phyloP scores from a whole-genome alignment of 2,329 filamentous ascomycete species.

The Pyrenophora seminiperda region DNA sequence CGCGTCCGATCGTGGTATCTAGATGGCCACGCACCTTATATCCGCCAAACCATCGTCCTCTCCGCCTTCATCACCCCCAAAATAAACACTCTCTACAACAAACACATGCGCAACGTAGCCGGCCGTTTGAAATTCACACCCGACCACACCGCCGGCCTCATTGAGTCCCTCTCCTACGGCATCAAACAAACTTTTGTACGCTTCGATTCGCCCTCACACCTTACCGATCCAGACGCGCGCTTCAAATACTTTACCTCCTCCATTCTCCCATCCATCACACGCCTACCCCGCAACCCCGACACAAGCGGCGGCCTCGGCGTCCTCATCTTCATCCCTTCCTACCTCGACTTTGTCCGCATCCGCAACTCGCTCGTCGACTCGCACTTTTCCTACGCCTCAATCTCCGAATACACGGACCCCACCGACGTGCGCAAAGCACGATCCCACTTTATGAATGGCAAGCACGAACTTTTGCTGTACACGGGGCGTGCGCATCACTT shows the following conservation, averaged over 20 bases:
- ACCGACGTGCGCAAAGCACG: constrained; percentile 81
- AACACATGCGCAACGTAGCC: constrained; percentile 77
- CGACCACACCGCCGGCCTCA: constrained; percentile 72
- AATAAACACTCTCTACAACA: constrained; percentile 77
- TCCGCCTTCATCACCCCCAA: constrained; percentile 87
- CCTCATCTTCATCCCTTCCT: constrained; percentile 87
- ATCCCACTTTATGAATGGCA: constrained; percentile 82
- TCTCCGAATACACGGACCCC: constrained; percentile 85
- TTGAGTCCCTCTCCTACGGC: constrained; percentile 68
- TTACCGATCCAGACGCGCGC: constrained; percentile 80
- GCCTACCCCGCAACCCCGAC: constrained; percentile 66
- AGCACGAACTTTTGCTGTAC: constrained; percentile 84
- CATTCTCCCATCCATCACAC: constrained; percentile 75
- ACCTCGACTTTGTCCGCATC: constrained; percentile 92
- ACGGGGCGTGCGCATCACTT: constrained; percentile 98
- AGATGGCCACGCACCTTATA: constrained; percentile 78
- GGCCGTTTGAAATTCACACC: constrained; percentile 76
- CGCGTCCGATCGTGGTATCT: constrained; percentile 91
- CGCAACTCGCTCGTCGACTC: constrained; percentile 88
- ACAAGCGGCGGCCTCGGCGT: constrained; percentile 62
- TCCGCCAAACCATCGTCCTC: constrained; percentile 84
- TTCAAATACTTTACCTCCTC: constrained; percentile 90
- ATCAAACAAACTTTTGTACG: constrained; percentile 88
- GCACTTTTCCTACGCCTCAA: constrained; percentile 73
- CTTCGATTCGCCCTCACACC: constrained; percentile 72